Evolutionary conservation across 495 filamentous ascomycete genomes (phyloP), one percentile per base, ranked within the genome.

Genomic region (Ramalina intermedia): DNA sequence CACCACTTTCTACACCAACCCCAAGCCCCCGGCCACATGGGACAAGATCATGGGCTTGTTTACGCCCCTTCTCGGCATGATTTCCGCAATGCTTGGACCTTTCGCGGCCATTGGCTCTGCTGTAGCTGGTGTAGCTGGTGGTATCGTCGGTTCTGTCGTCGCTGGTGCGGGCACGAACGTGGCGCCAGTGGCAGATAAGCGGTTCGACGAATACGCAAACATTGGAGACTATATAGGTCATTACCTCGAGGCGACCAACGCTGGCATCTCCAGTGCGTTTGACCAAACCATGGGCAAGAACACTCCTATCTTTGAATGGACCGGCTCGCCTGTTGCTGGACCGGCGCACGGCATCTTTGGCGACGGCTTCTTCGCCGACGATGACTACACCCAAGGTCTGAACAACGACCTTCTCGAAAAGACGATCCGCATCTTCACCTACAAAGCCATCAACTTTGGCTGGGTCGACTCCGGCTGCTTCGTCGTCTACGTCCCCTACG

Each of bases 401-500:
- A 36, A 36, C 24, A 29, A 33, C 17, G 21, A 47, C 13, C 33
- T 52, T 3, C 43, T 49, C 14, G 29, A 47, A 39, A 44, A 39
- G 14, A 43, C 50, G 17, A 33, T 46, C 5, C 48, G 41, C 16
- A 54, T 45, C 1, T 13, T 54, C 23, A 43, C 52, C 13, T 54
- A 46, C 35, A 54, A 50, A 27, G 29, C 41, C 16, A 50, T 54
- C 38, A 54, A 54, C 40, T 53, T 41, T 38, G 44, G 38, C 4
- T 53, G 51, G 51, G 41, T 36, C 12, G 47, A 49, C 5, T 49
- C 46, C 5, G 35, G 43, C 3, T 29, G 24, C 16, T 54, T 54
- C 23, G 39, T 54, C 12, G 45, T 50, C 23, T 54, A 50, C 36
- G 52, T 54, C 13, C 52, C 52, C 2, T 54, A 54, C 21, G 42